Evolutionary conservation across 2,329 filamentous ascomycete species (phyloP), one percentile per base, ranked within the genome.

Genomic region (Monosporascus ibericus): DNA sequence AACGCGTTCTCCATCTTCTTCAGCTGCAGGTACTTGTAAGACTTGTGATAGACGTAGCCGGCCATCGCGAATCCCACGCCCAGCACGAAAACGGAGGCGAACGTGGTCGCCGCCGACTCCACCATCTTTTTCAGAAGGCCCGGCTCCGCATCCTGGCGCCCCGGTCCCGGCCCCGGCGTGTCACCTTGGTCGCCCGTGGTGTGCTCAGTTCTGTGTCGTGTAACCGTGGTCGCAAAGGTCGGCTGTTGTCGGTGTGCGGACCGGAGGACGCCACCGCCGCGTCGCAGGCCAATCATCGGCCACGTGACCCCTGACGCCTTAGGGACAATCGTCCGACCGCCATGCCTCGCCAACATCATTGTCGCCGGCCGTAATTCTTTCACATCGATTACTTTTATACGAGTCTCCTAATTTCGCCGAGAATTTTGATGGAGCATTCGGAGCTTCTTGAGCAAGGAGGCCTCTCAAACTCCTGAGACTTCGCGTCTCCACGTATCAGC

Each of bases 1-100:
- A 99, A 99, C 24, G 94, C 94, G 61, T 88, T 87, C 59, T 88
- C 83, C 78, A 99, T 97, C 72, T 99, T 99, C 58, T 85, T 75
- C n/a, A 97, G 75, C 27, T 97, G 90, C 52, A 95, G 73, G 70
- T 86, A 80, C 73, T 99, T 99, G 80, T 99, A 97, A 66, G 81
- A 83, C 62, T 80, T 84, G 68, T 94, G 88, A 66, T 94, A 95
- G 47, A 79, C 77, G 68, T 89, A 92, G 24, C 86, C 90, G 6
- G 88, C 87, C 24, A 80, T 62, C 44, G 75, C 78, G 62, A 85
- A 86, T 30, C 80, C 83, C 18, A 79, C 73, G 60, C 85, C 88
- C 34, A 92, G 73, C 17, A 92, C 82, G 11, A 85, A 60, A 52
- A 92, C 86, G 22, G 86, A 90, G 25, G 88, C 86, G 54, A 90